Evolutionary conservation across 1,284 basidiomycete species (phyloP), one percentile per base, ranked within the genome.

Genomic region (Fomes fomentarius): DNA sequence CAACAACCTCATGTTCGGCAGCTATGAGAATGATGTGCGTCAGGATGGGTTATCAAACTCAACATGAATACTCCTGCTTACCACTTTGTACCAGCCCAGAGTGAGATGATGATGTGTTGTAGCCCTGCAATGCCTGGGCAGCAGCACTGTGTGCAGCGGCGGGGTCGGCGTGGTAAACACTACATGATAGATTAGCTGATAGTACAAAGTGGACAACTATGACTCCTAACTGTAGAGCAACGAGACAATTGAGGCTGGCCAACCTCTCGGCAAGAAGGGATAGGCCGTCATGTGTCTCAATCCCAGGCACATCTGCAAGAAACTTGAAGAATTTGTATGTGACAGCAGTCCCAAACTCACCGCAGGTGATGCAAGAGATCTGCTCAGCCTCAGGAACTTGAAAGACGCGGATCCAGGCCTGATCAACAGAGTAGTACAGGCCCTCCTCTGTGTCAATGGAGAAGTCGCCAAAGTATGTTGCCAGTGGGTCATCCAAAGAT

Each of bases 361-460:
- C 35, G 3, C 35, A 17, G 4, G 35, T 30, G 14, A 26, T 14
- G 7, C 15, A 15, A 3, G 25, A 4, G 24, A 47, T 8, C 47
- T 47, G 15, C 28, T 47, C 33, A 21, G 24, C n/a, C 17, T 17
- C 21, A 17, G 19, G 12, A 44, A 38, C 48, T 19, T 56, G 54
- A 31, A 56, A 56, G 19, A 39, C 40, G 8, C 44, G 49, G 8
- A n/a, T 28, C 48, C 48, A 56, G 7, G 54, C 54, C 2, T 33
- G 22, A 28, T 56, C 49, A 7, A 56, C 44, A 14, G 43, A 17
- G 38, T 41, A 56, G 6, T 43, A 56, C 14, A 49, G 54, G 5
- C 54, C 54, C 28, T 52, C 54, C 28, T 51, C 44, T 2, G 12
- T 2, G 25, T 51, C 35, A 38, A 38, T 11, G 1, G n/a, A 17